Base-by-base conservation (phyloP, 164 flowering plant genomes). In the Stephania japonica region DNA sequence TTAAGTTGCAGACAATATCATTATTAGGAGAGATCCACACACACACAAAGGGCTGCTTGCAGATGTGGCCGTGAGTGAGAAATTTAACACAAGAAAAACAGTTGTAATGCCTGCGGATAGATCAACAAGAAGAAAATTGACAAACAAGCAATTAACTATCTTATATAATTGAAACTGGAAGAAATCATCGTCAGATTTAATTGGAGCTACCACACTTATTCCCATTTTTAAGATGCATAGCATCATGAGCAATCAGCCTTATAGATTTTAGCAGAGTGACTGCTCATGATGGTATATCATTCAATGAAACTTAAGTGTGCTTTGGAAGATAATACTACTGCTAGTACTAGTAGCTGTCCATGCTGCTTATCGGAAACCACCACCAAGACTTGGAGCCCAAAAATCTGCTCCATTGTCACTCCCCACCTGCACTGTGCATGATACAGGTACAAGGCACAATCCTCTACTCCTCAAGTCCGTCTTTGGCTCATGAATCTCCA, bases 161-260 rank as follows among this genome's bases (percentile, higher is more conserved):
- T 32, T 32, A 32, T 32, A 32, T 32, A 32, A 32, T 32, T 32
- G 38, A 32, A 32, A 32, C 50, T 44, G 10, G 10, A 43, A 10
- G 47, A 43, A 43, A 43, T 43, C 47, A 44, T 44, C 50, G 7
- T 8, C 7, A 44, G 50, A 44, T 44, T 6, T 44, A 13, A 44
- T 44, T 8, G 14, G 10, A 44, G 12, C 50, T 49, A 50, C 59
- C 70, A 70, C 80, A 77, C 72, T 66, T 59, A 50, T 67, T 71
- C 72, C 70, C 67, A 62, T 62, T 53, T 69, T 41, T 21, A 67
- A 50, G 43, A 68, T 27, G 38, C 84, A 90, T 90, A 90, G 83
- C 90, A 90, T 88, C 95, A 89, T 82, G 97, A 89, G 97, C 91
- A 89, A 87, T 88, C 93, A 91, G 88, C 92, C 97, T 88, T 88